phyloP scores from a whole-genome alignment of 495 filamentous ascomycete species.

The Immersiella caudata region DNA sequence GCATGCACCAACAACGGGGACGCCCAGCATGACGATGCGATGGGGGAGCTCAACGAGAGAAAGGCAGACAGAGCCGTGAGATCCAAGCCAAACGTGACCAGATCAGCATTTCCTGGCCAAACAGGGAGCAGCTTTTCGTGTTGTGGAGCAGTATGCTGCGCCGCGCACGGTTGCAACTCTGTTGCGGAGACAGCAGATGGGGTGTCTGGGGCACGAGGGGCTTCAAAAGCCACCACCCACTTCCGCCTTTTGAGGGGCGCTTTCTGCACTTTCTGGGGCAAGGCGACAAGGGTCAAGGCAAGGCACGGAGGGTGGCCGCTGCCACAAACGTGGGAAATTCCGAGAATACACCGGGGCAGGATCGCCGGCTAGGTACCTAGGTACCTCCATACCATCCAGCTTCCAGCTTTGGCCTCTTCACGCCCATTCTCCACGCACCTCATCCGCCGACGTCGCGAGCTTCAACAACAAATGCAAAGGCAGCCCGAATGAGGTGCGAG shows the following conservation, averaged over 20 bases:
- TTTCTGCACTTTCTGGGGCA: slow-evolving; percentile 14
- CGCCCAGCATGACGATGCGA: neutral
- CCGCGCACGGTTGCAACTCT: slow-evolving; percentile 18
- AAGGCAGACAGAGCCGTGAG: neutral
- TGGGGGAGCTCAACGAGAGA: neutral
- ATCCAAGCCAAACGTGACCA: neutral
- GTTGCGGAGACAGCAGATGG: slow-evolving; percentile 16
- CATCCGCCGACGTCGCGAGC: no score
- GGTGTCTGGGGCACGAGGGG: slow-evolving; percentile 8
- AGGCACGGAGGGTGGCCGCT: neutral
- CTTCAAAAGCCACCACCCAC: neutral
- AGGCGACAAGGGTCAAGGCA: slow-evolving; percentile 8
- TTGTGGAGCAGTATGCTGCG: slow-evolving; percentile 18
- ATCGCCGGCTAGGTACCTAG: neutral
- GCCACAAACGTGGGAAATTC: slow-evolving; percentile 25
- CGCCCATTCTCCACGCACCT: no score
- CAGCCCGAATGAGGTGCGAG: neutral
- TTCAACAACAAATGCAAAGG: no score
- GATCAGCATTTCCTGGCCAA: slow-evolving; percentile 5
- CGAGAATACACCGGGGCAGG: slow-evolving; percentile 27
- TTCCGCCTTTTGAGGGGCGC: slow-evolving; percentile 8
- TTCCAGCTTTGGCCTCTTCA: no score
- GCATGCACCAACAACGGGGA: neutral
- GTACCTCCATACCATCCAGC: neutral
- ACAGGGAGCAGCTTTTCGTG: neutral